Percentiles rank a stretch among this genome's conserved stretches.
These are phyloP conservation scores for Saccharomycodes ludwigii DNA, from an alignment of 805 yeast genomes.

Conservation along the genomic window DNA sequence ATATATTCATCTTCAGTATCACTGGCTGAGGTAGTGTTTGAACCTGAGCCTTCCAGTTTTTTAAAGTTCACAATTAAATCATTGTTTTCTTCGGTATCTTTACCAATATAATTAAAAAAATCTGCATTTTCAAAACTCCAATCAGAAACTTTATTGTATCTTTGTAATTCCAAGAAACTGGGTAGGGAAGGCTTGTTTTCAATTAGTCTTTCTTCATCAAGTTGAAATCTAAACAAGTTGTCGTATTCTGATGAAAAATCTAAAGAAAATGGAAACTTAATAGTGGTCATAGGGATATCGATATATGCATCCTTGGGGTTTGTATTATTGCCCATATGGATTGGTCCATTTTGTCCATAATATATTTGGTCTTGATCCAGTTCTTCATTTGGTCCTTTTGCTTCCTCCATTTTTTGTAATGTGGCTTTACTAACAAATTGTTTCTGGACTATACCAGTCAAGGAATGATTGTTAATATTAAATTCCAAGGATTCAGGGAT, in stretches of 20 bases:
- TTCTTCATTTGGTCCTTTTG: neutral
- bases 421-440: conserved; percentile 15
- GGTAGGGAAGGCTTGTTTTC: conserved; percentile 14
- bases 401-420: neutral
- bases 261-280: conserved; percentile 44
- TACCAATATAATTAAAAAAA: conserved; percentile 3
- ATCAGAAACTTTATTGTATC: conserved; percentile 48
- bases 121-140: conserved; percentile 39
- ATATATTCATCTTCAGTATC: conserved; percentile 6
- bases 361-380: conserved; percentile 23
- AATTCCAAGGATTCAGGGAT: conserved; percentile 25
- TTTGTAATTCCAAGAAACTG: conserved; percentile 25
- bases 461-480: conserved; percentile 18
- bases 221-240: conserved; percentile 40
- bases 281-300: too few species aligned
- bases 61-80: conserved; percentile 6
- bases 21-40: neutral
- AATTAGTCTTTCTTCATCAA: conserved; percentile 45
- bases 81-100: conserved; percentile 10
- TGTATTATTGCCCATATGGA: too few species aligned
- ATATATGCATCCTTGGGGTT: too few species aligned
- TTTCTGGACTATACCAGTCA: conserved; percentile 39
- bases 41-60: conserved; percentile 3
- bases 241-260: conserved; percentile 39
- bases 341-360: too few species aligned